Percentiles rank a stretch among this genome's conserved stretches.
Evolutionary conservation across 805 yeast genomes (phyloP).

Genomic region (Tetrapisispora arboricola): DNA sequence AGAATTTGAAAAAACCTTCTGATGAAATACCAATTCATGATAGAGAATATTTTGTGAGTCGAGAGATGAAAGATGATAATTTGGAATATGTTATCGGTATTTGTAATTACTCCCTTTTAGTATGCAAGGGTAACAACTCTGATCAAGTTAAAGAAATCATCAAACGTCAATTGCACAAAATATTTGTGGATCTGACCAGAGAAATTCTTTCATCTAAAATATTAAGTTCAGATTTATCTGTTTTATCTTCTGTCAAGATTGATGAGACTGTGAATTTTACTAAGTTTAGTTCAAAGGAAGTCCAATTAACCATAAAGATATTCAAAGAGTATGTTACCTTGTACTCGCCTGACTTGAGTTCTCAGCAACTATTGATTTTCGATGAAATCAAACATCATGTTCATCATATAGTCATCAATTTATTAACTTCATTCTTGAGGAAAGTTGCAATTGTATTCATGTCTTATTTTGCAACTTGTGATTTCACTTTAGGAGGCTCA

Average conservation of each 20-base stretch:
- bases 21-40: neutral
- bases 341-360: neutral
- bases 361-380: neutral
- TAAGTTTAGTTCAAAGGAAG: neutral
- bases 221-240: neutral
- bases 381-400: constrained; percentile 3
- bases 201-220: constrained; percentile 2
- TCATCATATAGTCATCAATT: constrained; percentile 7
- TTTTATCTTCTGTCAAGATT: neutral
- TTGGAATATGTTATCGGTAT: constrained; percentile 3
- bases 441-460: constrained; percentile 10
- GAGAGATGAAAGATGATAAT: constrained; percentile 5
- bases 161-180: constrained; percentile 14
- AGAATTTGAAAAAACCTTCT: neutral
- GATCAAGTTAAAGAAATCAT: constrained; percentile 7
- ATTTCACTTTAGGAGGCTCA: neutral
- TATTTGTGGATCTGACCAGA: constrained; percentile 7
- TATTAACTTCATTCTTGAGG: constrained; percentile 13
- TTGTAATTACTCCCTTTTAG: neutral
- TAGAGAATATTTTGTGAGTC: constrained; percentile 6
- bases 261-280: neutral
- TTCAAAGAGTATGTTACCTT: constrained; percentile 4
- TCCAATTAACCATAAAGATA: neutral
- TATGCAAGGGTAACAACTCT: neutral
- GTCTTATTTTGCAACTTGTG: constrained; percentile 9